Conservation (phyloP, 2,329 filamentous ascomycete genomes). For the Diplodia seriata region DNA sequence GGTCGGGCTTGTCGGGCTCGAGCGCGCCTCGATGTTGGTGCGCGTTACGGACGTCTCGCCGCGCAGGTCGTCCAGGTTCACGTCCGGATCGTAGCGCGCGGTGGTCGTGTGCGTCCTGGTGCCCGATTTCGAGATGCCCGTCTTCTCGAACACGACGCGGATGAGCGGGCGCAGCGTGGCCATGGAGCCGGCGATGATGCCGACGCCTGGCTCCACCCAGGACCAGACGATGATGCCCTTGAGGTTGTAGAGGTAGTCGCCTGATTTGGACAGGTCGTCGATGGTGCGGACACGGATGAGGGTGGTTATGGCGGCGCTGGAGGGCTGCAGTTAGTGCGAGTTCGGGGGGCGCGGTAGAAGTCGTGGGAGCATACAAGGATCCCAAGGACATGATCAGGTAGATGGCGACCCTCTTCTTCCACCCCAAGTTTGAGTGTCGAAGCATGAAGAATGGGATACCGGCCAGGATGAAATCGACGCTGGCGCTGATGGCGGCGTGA, state of each 20-base stretch:
- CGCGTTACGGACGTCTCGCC: not conserved
- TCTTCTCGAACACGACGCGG: slow-evolving; percentile 39
- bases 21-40: slow-evolving; percentile 5
- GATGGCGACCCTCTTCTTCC: slow-evolving; percentile 7
- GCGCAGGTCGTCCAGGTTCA: slow-evolving; percentile 10
- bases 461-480: slow-evolving; percentile 3
- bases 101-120: not conserved
- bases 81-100: slow-evolving; percentile 18
- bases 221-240: slow-evolving; percentile 35
- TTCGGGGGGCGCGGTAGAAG: not conserved
- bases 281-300: slow-evolving; percentile 11
- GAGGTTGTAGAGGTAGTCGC: slow-evolving; percentile 26
- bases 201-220: slow-evolving; percentile 44
- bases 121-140: slow-evolving; percentile 35
- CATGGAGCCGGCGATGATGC: slow-evolving; percentile 56
- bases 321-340: not conserved
- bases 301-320: slow-evolving; percentile 12
- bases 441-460: slow-evolving; percentile 20
- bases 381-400: slow-evolving; percentile 19
- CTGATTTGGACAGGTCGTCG: not conserved
- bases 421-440: slow-evolving; percentile 5
- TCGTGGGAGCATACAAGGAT: not conserved
- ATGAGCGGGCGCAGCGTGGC: slow-evolving; percentile 59
- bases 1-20: not conserved
- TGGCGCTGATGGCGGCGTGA: slow-evolving; percentile 9